Evolutionary conservation across 2,329 filamentous ascomycete genomes (phyloP), one percentile per base, ranked within the genome.

Genomic region (Ophiostoma populinum): DNA sequence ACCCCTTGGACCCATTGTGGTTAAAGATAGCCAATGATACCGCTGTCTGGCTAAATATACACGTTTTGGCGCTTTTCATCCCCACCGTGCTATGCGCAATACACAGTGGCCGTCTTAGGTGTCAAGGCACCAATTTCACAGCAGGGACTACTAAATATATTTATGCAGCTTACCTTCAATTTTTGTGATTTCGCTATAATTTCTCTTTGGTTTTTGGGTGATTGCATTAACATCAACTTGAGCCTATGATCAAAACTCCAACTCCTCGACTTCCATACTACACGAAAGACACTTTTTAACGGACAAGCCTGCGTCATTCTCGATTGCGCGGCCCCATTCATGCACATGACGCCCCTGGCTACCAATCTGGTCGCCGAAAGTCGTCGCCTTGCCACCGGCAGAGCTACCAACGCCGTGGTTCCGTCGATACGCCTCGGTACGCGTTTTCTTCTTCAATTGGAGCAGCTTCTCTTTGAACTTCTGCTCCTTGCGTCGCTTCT

Each of bases 391-490:
- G 2, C 53, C 56, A 7, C 41, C 38, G 1, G 24, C 43, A 3
- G 33, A 37, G 1, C 61, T 63, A 6, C 53, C 30, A 12, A 56
- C 56, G 12, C 25, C 19, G 5, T 38, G 36, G 17, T 75, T 76
- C 33, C 86, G 62, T 37, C 85, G 71, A 47, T 87, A 92, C 1
- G 86, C 82, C 46, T 95, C 90, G 0, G 92, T 86, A 30, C 85
- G 65, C 10, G 90, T 98, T 53, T 86, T 76, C 56, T 87, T 86
- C 64, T 95, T 98, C 43, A 98, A 53, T 35, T 95, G 86, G 6
- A 80, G 65, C 22, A 98, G 61, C 59, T 92, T 92, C 39, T 73
- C 75, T 50, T 81, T 83, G 56, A 95, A 95, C 54, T 93, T 92
- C 47, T 75, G 75, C 53, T 94, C 86, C 50, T 92, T 92, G 35